Conservation (phyloP, 208 protist species). For the Trypanosoma avium region DNA sequence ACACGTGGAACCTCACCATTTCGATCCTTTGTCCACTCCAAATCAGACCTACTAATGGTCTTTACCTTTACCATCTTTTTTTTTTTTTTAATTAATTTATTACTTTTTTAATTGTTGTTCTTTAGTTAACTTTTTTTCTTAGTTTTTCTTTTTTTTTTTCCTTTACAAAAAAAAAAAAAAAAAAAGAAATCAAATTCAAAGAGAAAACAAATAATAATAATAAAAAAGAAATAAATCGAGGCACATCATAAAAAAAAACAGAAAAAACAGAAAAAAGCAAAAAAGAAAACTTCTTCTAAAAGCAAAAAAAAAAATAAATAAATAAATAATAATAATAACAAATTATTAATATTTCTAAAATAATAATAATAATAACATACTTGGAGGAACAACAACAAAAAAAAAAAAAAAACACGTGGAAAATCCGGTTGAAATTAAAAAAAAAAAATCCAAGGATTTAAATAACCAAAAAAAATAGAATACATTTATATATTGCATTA, state of each 20-base stretch:
- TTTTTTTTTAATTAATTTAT: slow-evolving; percentile 1
- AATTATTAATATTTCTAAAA: no score
- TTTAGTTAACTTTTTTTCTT: neutral
- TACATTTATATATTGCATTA: no score
- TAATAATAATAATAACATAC: no score
- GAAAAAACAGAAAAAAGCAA: no score
- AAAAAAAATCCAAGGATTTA: neutral
- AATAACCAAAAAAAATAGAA: no score
- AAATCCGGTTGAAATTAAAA: no score
- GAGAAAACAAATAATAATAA: slow-evolving; percentile 1
- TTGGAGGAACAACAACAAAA: neutral
- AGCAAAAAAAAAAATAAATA: no score
- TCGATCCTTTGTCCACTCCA: slow-evolving; percentile 93
- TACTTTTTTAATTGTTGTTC: slow-evolving; percentile 10
- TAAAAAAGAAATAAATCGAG: no score
- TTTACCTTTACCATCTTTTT: slow-evolving; percentile 91
- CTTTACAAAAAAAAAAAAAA: neutral
- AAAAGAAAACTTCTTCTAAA: no score
- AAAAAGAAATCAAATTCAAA: slow-evolving; percentile 1
- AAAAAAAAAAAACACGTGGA: slow-evolving; percentile 1
- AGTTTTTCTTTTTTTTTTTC: neutral
- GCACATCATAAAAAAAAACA: no score
- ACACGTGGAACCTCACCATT: slow-evolving; percentile 86
- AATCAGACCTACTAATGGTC: slow-evolving; percentile 88
- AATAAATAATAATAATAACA: no score